Conservation (phyloP, 805 yeast species). For the Tetrapisispora phaffii region DNA sequence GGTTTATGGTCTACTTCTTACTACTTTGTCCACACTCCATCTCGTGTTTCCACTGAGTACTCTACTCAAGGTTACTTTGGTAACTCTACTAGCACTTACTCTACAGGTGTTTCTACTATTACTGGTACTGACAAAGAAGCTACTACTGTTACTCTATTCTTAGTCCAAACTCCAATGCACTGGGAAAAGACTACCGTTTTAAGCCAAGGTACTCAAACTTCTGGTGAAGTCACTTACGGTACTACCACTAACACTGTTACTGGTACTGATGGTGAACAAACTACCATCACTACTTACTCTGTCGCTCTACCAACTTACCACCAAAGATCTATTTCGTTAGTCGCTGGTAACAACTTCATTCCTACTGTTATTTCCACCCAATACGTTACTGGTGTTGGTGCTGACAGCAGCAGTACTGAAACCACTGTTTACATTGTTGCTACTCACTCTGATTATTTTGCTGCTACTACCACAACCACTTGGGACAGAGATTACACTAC, state of each 20-base stretch:
- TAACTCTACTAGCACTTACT: slow-evolving; percentile 4
- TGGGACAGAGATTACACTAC: slow-evolving; percentile 2
- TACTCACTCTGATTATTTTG: background rate
- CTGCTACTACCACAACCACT: slow-evolving; percentile 1
- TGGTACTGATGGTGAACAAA: background rate
- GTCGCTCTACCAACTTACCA: slow-evolving; percentile 1
- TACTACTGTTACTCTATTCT: slow-evolving; percentile 2
- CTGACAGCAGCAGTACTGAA: background rate
- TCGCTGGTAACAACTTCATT: background rate
- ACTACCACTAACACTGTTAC: slow-evolving; percentile 1
- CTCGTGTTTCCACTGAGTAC: background rate
- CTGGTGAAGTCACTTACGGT: slow-evolving; percentile 1
- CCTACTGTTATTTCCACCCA: background rate
- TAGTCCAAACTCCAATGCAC: background rate
- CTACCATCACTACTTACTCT: background rate
- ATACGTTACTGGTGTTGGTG: background rate
- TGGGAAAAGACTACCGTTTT: background rate
- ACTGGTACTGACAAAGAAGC: slow-evolving; percentile 2
- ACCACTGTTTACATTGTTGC: slow-evolving; percentile 2
- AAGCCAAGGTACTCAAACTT: slow-evolving; percentile 4
- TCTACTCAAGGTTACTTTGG: slow-evolving; percentile 2
- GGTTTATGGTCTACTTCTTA: slow-evolving; percentile 1
- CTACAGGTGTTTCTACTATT: slow-evolving; percentile 2
- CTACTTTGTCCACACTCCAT: slow-evolving; percentile 4
- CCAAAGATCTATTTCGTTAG: background rate